Evolutionary conservation across 1,139 yeast species (phyloP), one percentile per base, ranked within the genome.

Genomic region (Pichia norvegensis): DNA sequence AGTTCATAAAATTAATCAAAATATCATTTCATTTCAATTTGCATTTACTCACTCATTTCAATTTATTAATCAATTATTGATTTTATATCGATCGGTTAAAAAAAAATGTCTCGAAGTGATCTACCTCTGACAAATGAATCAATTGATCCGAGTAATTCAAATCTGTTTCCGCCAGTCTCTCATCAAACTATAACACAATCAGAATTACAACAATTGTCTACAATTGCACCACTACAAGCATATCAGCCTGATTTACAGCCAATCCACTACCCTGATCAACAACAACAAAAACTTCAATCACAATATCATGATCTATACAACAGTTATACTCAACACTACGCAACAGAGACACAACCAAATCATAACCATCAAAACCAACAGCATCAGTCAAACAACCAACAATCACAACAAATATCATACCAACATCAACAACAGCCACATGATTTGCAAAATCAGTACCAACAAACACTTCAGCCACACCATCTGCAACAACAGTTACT

Each of bases 391-490:
- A 7, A 31, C 16, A 20, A 31, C 4, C 35, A n/a, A 16, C 35
- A 31, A 16, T 8, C 20, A 5, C 29, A 29, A 4, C 19, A 31
- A 13, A 4, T n/a, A n/a, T 29, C 11, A 27, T 13, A 16, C 11
- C 36, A 39, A 17, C 17, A 27, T 19, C 41, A 38, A 29, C 41
- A 38, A 27, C 35, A 38, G 20, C 29, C 29, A 29, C 36, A 29
- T 17, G 20, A 39, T 19, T 36, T 29, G 19, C 36, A 29, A 29
- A 27, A 39, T 19, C 36, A 38, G 14, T 31, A 4, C 9, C 41
- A 38, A 27, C 41, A 29, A 20, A 27, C 29, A 21, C 29, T 29
- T 20, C 29, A 40, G 4, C 33, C 19, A 16, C 23, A 14, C 9
- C 23, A 29, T 5, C 33, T 4, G 14, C 20, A 16, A n/a, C 19